These are phyloP conservation scores for Aureoboletus auriporus DNA, from an alignment of 768 basidiomycete genomes.

Conservation along the genomic window DNA sequence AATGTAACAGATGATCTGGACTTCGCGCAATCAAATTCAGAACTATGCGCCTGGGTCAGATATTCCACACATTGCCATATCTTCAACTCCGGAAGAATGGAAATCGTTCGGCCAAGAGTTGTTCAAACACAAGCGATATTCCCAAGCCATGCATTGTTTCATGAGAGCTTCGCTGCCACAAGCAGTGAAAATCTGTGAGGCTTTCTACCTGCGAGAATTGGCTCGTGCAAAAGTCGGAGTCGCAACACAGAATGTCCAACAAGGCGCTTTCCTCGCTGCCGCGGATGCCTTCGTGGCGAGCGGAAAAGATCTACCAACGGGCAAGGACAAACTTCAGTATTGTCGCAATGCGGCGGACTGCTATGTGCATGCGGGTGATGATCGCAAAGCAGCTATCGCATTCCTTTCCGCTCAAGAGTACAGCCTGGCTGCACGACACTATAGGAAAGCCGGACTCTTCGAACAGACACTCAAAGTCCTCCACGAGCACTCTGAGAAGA, in stretches of 20 bases:
- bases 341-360: constrained; percentile 46
- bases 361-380: constrained; percentile 39
- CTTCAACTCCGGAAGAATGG: constrained; percentile 50
- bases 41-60: constrained; percentile 45
- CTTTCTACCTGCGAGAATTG: constrained; percentile 51
- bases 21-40: constrained; percentile 40
- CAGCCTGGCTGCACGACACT: constrained; percentile 41
- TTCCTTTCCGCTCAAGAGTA: constrained; percentile 43
- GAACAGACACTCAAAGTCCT: constrained; percentile 52
- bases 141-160: constrained; percentile 53
- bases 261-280: constrained; percentile 40
- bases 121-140: constrained; percentile 40
- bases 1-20: constrained; percentile 48
- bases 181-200: constrained; percentile 44
- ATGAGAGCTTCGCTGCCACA: constrained; percentile 41
- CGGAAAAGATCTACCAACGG: constrained; percentile 26
- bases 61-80: constrained; percentile 50
- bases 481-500: constrained; percentile 25
- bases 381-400: constrained; percentile 40
- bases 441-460: constrained; percentile 46
- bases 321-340: constrained; percentile 33
- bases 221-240: constrained; percentile 36
- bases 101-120: constrained; percentile 35
- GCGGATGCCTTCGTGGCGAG: constrained; percentile 48
- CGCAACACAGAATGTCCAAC: constrained; percentile 18